Evolutionary conservation across 352 stramenopile species (phyloP).

Genomic region (Achlya hypogyna): DNA sequence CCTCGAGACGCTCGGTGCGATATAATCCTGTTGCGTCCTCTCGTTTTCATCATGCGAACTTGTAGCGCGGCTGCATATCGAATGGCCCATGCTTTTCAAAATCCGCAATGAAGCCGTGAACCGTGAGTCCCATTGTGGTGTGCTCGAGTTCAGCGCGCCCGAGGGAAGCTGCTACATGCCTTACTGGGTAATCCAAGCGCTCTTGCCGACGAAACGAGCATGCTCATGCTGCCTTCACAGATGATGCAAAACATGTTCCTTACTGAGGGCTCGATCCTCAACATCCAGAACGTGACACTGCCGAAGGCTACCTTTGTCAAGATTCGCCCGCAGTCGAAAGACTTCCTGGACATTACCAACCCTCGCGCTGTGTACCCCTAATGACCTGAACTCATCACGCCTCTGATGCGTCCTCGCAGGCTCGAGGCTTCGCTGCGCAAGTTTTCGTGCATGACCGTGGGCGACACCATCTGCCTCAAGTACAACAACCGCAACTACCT

Average conservation of each 20-base stretch:
- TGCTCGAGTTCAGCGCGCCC: slow-evolving; percentile 98
- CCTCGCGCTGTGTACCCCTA: slow-evolving; percentile 92
- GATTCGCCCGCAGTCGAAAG: slow-evolving; percentile 95
- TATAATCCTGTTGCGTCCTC: background rate
- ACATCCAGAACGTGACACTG: slow-evolving; percentile 93
- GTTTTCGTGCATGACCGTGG: slow-evolving; percentile 97
- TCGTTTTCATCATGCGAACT: slow-evolving; percentile 21
- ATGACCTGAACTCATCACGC: background rate
- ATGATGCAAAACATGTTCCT: slow-evolving; percentile 99
- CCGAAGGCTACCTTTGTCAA: slow-evolving; percentile 98
- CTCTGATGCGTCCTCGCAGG: slow-evolving; percentile 23
- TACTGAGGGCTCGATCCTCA: slow-evolving; percentile 88
- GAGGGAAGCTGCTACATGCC: slow-evolving; percentile 98
- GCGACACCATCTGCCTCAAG: slow-evolving; percentile 96
- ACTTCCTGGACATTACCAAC: slow-evolving; percentile 99
- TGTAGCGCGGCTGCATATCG: slow-evolving; percentile 87
- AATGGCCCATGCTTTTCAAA: slow-evolving; percentile 99
- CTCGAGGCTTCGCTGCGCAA: slow-evolving; percentile 73
- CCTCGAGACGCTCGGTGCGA: slow-evolving; percentile 91
- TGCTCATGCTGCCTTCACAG: slow-evolving; percentile 25
- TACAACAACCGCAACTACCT: slow-evolving; percentile 99
- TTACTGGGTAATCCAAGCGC: slow-evolving; percentile 85
- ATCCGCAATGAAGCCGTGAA: slow-evolving; percentile 82
- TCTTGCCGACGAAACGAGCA: background rate
- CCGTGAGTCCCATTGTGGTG: slow-evolving; percentile 93